Evolutionary conservation across 495 filamentous ascomycete genomes (phyloP).

Genomic region (Bombardia bombarda): DNA sequence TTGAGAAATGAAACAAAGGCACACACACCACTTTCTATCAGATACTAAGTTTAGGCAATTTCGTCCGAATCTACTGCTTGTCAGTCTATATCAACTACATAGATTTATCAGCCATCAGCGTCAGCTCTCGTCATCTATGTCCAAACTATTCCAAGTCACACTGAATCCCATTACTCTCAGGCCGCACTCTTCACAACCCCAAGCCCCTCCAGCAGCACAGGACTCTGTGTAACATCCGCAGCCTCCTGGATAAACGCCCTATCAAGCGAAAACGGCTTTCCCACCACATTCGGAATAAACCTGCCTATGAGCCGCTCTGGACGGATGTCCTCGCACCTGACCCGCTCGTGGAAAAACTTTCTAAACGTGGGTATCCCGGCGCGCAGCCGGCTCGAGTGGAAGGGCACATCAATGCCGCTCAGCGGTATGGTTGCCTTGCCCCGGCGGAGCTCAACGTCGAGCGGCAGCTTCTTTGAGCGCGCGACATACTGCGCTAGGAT

Average conservation of each 20-base stretch:
- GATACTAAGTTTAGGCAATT: too few species aligned
- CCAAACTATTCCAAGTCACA: too few species aligned
- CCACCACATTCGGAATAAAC: conserved; percentile 93
- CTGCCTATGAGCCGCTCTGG: conserved; percentile 82
- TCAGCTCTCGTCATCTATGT: too few species aligned
- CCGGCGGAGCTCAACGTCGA: conserved; percentile 29
- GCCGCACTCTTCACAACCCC: not conserved
- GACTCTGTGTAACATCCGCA: conserved; percentile 56
- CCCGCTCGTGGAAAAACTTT: conserved; percentile 86
- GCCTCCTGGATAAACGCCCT: conserved; percentile 96
- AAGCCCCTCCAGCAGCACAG: not conserved
- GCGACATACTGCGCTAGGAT: too few species aligned
- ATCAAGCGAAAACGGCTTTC: conserved; percentile 78
- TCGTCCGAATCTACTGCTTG: too few species aligned
- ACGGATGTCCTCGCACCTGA: conserved; percentile 79
- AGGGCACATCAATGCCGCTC: conserved; percentile 88
- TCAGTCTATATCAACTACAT: too few species aligned
- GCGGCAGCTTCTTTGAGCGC: too few species aligned
- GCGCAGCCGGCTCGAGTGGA: conserved; percentile 88
- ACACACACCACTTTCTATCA: too few species aligned
- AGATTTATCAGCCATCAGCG: too few species aligned
- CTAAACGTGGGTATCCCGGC: conserved; percentile 93
- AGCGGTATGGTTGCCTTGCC: conserved; percentile 91
- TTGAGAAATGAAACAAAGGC: too few species aligned
- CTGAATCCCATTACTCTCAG: too few species aligned